These are phyloP conservation scores for Beauveria bassiana DNA, from an alignment of 2,329 filamentous ascomycete genomes.

Conservation along the genomic window DNA sequence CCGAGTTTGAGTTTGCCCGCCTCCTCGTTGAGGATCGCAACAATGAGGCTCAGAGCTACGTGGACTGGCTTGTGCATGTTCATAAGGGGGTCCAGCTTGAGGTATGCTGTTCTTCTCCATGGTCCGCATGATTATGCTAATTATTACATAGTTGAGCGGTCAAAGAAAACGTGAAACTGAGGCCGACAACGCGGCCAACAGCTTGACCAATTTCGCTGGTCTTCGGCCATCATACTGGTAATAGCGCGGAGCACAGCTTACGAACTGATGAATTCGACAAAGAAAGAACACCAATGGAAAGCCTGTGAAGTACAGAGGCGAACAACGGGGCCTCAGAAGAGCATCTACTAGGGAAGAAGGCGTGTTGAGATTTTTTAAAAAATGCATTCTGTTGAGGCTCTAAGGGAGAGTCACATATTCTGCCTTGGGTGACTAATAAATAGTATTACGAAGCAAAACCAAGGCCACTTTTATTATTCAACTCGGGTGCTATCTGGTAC, in stretches of 20 bases:
- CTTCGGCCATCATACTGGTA: conserved; percentile 55
- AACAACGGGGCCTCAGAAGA: background rate
- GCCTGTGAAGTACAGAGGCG: background rate
- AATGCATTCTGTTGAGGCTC: background rate
- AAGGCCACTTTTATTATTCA: background rate
- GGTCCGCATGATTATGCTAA: background rate
- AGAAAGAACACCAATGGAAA: conserved; percentile 8
- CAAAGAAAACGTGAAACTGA: conserved; percentile 64
- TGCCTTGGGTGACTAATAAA: background rate
- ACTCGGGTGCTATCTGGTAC: no score
- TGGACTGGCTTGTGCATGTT: conserved; percentile 95
- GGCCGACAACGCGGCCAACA: conserved; percentile 33
- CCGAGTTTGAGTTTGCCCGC: conserved; percentile 92
- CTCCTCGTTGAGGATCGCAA: conserved; percentile 90
- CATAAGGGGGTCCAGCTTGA: conserved; percentile 91
- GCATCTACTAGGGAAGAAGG: background rate
- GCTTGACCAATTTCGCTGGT: conserved; percentile 49
- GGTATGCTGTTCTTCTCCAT: conserved; percentile 36
- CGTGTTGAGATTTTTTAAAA: background rate
- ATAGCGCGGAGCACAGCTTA: conserved; percentile 1
- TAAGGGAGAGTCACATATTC: background rate
- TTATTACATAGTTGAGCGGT: conserved; percentile 47
- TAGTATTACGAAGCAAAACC: background rate
- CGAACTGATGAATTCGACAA: background rate
- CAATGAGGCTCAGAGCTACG: conserved; percentile 95